Evolutionary conservation across 1,139 yeast genomes (phyloP).

Genomic region (Waltiozyma sp.): DNA sequence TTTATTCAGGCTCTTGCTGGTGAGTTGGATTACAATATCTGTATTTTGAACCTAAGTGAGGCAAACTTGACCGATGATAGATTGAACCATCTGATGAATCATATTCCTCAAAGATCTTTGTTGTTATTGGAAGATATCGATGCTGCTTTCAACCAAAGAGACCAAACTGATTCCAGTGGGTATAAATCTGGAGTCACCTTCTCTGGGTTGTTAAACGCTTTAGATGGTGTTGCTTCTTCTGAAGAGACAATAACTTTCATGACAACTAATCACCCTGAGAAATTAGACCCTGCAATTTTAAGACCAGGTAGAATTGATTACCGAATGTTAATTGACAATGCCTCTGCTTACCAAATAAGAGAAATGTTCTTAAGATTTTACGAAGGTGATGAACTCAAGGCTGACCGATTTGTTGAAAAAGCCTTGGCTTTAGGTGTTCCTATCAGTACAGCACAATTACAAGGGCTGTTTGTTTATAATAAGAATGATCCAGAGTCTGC

Average conservation of each 20-base stretch:
- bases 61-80: conserved; percentile 89
- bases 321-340: conserved; percentile 75
- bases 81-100: conserved; percentile 89
- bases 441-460: conserved; percentile 88
- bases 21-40: conserved; percentile 87
- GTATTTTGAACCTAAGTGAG: conserved; percentile 84
- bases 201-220: conserved; percentile 84
- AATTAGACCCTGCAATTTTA: conserved; percentile 66
- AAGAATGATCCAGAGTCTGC: conserved; percentile 78
- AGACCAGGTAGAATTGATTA: conserved; percentile 94
- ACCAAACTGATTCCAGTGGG: conserved; percentile 67
- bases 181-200: conserved; percentile 83
- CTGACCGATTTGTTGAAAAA: conserved; percentile 49
- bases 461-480: conserved; percentile 89
- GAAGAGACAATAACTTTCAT: conserved; percentile 93
- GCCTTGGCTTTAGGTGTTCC: conserved; percentile 41
- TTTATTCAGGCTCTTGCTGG: conserved; percentile 96
- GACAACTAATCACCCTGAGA: conserved; percentile 97
- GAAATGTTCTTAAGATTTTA: conserved; percentile 85
- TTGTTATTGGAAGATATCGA: conserved; percentile 85
- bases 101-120: conserved; percentile 83
- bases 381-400: conserved; percentile 48
- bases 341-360: conserved; percentile 67
- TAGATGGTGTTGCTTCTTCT: conserved; percentile 98
- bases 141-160: conserved; percentile 84